phyloP scores from a whole-genome alignment of 371 early-diverging fungal genomes.

The Vairimorpha ceranae region DNA sequence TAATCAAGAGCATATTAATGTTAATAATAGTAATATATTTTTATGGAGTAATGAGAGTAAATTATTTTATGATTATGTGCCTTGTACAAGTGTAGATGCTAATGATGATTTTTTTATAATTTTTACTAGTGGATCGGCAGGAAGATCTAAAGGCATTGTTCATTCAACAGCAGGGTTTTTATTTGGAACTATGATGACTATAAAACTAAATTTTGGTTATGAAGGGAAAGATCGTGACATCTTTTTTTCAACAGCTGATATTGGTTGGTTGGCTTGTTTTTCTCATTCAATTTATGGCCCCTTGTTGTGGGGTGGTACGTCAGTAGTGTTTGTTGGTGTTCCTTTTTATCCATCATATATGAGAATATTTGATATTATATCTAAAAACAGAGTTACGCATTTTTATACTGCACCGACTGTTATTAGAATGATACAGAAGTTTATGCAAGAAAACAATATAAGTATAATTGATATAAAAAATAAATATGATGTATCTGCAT shows the following conservation, averaged over 20 bases:
- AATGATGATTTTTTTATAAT: conserved; percentile 80
- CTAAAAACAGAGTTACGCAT: conserved; percentile 76
- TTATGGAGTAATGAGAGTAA: conserved; percentile 5
- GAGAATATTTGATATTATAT: conserved; percentile 73
- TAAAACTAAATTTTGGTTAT: conserved; percentile 69
- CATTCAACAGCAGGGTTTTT: conserved; percentile 89
- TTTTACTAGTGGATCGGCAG: conserved; percentile 83
- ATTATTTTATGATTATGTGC: conserved; percentile 68
- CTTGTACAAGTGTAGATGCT: conserved; percentile 68
- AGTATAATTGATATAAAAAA: conserved; percentile 63
- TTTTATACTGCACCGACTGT: conserved; percentile 96
- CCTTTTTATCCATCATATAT: conserved; percentile 76
- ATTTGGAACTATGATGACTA: conserved; percentile 74
- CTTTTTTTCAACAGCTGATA: conserved; percentile 64
- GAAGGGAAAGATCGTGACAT: conserved; percentile 69
- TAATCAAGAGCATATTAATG: conserved; percentile 14
- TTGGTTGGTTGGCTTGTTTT: conserved; percentile 80
- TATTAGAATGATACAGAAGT: conserved; percentile 79
- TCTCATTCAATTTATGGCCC: conserved; percentile 81
- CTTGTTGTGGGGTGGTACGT: conserved; percentile 72
- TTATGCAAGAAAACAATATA: conserved; percentile 58
- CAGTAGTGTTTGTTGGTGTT: conserved; percentile 75
- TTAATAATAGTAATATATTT: background rate
- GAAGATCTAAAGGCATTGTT: conserved; percentile 90
- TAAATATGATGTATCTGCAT: conserved; percentile 56